A percentile compares a stretch with the other conserved stretches of the same genome.
Evolutionary conservation across 140 eudicot genomes (phyloP).

Genomic region (Anethum foeniculum): DNA sequence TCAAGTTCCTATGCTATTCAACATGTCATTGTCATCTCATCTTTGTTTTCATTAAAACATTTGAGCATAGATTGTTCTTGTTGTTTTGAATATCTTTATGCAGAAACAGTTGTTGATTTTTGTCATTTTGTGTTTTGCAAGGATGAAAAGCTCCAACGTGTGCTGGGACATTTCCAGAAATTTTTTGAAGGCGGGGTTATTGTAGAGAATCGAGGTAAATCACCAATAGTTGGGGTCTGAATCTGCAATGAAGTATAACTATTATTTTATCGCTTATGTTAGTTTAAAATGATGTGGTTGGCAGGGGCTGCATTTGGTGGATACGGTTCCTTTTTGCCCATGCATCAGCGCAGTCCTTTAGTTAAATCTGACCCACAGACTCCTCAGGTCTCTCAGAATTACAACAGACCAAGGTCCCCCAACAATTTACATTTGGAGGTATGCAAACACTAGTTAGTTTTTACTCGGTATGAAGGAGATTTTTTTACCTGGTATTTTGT

Average conservation of each 20-base stretch:
- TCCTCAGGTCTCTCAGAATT: slow-evolving; percentile 29
- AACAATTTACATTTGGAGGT: slow-evolving; percentile 39
- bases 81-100: not conserved
- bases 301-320: slow-evolving; percentile 79
- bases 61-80: not conserved
- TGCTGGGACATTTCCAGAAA: slow-evolving; percentile 73
- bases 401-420: slow-evolving; percentile 28
- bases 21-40: not conserved
- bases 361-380: slow-evolving; percentile 31
- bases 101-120: slow-evolving; percentile 14
- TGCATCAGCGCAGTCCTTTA: slow-evolving; percentile 43
- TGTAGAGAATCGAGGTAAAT: slow-evolving; percentile 70
- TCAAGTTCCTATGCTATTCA: slow-evolving; percentile 1
- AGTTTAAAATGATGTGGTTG: slow-evolving; percentile 19
- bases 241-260: slow-evolving; percentile 7
- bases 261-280: slow-evolving; percentile 14
- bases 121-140: slow-evolving; percentile 30
- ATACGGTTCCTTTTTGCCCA: slow-evolving; percentile 90
- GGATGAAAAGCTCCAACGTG: slow-evolving; percentile 69
- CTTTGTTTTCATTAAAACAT: not conserved
- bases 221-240: slow-evolving; percentile 14
- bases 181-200: slow-evolving; percentile 62
- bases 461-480: slow-evolving; percentile 10
- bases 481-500: not conserved
- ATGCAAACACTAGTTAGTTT: slow-evolving; percentile 13